These are phyloP conservation scores for Aspergillus transmontanensis DNA, from an alignment of 2,329 filamentous ascomycete species.

Conservation along the genomic window DNA sequence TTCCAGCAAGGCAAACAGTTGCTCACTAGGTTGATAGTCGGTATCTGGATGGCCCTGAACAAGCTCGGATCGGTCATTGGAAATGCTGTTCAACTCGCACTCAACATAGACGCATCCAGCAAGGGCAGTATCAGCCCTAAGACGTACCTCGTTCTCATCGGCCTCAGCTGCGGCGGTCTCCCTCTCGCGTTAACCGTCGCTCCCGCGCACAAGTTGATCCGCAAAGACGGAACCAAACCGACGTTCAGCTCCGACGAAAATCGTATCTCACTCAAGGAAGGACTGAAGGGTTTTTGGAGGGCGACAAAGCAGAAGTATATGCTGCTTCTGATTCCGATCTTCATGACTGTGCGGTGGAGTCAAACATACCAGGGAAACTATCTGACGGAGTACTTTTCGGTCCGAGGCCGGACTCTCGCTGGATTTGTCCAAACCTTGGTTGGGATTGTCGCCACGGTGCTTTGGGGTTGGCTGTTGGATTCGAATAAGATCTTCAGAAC, in stretches of 20 bases:
- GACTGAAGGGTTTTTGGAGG: constrained; percentile 27
- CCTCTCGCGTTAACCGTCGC: constrained; percentile 49
- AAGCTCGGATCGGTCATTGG: constrained; percentile 57
- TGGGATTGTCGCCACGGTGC: background rate
- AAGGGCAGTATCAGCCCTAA: constrained; percentile 49
- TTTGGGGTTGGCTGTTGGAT: constrained; percentile 2
- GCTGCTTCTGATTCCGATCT: constrained; percentile 50
- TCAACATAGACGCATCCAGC: constrained; percentile 47
- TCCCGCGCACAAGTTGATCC: constrained; percentile 48
- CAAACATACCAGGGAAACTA: constrained; percentile 54
- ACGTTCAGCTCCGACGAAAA: background rate
- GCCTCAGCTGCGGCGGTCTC: constrained; percentile 48
- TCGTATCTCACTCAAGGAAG: background rate
- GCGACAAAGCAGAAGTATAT: constrained; percentile 49
- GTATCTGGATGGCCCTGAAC: constrained; percentile 56
- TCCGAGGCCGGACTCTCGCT: background rate
- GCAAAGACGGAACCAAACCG: constrained; percentile 37
- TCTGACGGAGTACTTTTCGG: constrained; percentile 26
- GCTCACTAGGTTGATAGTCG: constrained; percentile 28
- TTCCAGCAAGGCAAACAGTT: background rate
- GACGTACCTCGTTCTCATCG: constrained; percentile 45
- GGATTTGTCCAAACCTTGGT: background rate
- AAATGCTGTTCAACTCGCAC: constrained; percentile 51
- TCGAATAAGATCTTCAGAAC: background rate
- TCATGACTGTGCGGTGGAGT: constrained; percentile 55